Evolutionary conservation across 306 rosid species (phyloP).

Genomic region (Prunus campanulata): DNA sequence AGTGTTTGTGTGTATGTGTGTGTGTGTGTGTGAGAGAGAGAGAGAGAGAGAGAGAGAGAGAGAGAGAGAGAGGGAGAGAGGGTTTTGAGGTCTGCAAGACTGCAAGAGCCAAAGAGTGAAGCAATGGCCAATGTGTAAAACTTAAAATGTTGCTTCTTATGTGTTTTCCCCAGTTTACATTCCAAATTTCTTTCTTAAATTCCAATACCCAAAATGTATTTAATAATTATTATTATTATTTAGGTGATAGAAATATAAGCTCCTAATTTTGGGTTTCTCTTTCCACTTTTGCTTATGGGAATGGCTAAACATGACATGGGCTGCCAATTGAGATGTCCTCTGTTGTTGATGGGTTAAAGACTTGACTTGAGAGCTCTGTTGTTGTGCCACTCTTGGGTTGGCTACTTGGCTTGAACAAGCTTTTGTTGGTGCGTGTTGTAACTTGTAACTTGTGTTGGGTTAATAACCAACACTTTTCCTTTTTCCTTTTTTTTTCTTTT

Average conservation of each 20-base stretch:
- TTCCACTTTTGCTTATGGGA: too few species aligned
- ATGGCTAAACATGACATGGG: too few species aligned
- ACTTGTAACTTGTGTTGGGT: not conserved
- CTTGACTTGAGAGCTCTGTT: too few species aligned
- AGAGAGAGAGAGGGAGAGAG: slow-evolving; percentile 1
- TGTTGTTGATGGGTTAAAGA: too few species aligned
- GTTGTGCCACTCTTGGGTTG: not conserved
- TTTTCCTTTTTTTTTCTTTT: not conserved
- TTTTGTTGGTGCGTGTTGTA: not conserved
- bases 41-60: not conserved
- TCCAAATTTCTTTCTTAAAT: not conserved
- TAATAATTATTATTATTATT: not conserved
- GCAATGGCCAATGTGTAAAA: not conserved
- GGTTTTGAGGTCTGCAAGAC: slow-evolving; percentile 33
- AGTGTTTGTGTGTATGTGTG: not conserved
- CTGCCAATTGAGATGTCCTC: too few species aligned
- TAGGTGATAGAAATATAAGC: too few species aligned
- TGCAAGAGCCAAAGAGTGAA: slow-evolving; percentile 15
- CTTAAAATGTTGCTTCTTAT: not conserved
- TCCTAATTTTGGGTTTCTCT: too few species aligned
- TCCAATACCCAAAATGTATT: not conserved
- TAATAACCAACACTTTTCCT: not conserved
- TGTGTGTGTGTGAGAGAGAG: not conserved
- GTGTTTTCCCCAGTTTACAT: not conserved
- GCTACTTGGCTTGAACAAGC: not conserved